Base-by-base conservation (phyloP, 1,139 yeast genomes). In the Yamadazyma buinensis region DNA sequence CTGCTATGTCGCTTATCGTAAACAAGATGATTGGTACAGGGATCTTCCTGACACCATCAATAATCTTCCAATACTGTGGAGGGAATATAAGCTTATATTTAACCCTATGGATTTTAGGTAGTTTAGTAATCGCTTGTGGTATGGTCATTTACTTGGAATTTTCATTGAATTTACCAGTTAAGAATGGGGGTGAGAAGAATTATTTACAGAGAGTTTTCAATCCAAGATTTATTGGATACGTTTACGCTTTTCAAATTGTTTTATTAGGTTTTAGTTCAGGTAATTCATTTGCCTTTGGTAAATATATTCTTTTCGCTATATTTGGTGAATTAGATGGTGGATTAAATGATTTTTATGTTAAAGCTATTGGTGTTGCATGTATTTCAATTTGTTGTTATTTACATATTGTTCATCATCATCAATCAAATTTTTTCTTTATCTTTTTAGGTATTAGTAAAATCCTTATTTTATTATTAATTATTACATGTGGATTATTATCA, bases 11-110 rank as follows among this genome's bases (percentile, higher is more conserved):
- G 4, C 58, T 72, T 22, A 70, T 71, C 27, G 67, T 70, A 38
- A 72, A 72, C 49, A 72, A 70, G 43, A 72, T 72, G 71, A 63
- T 72, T 5, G 77, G 77, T 0, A 72, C 77, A 0, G 77, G 77
- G 1, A 69, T 72, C 19, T 72, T 69, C 46, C 65, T 65, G 54
- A 71, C 73, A 12, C 77, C 77, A 0, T 61, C 75, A 1, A 61
- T 72, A 29, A 69, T 72, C 15, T 67, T 66, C 42, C 61, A 63
- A 33, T 67, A 66, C 38, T 55, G 69, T 29, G 55, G 63, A 28
- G 77, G 77, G 2, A 66, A 67, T 30, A 65, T 69, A 5, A 67
- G 68, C 0, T 44, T 66, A 3, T 67, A 64, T 30, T 49, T 72
- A 12, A 32, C 47, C 3, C 46, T 72, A n/a, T 72, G 74, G 66